Conservation (phyloP, 164 flowering plant species). For the Dillenia suffruticosa region DNA sequence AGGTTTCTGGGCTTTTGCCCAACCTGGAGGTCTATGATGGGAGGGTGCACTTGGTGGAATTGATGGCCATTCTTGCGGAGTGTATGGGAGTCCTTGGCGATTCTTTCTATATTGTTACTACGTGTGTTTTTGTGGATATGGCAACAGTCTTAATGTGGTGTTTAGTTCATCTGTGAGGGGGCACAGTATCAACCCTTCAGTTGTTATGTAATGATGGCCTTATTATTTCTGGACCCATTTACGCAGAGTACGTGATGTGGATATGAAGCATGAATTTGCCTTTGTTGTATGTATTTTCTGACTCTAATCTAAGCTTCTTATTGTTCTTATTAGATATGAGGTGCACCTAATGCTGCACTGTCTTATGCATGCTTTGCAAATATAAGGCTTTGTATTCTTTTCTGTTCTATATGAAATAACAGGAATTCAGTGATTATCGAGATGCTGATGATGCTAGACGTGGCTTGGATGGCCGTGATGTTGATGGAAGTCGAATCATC, state of each 20-base stretch:
- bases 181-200: slow-evolving; percentile 74
- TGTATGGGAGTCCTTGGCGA: slow-evolving; percentile 82
- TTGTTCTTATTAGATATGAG: slow-evolving; percentile 10
- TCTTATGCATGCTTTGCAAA: slow-evolving; percentile 10
- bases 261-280: slow-evolving; percentile 73
- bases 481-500: slow-evolving; percentile 50
- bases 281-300: slow-evolving; percentile 79
- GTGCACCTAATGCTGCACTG: neutral
- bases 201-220: slow-evolving; percentile 91
- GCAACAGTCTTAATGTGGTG: slow-evolving; percentile 60
- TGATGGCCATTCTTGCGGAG: slow-evolving; percentile 70
- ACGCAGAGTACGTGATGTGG: slow-evolving; percentile 81
- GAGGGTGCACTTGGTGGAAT: slow-evolving; percentile 72
- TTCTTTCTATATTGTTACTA: slow-evolving; percentile 79
- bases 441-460: slow-evolving; percentile 87
- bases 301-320: slow-evolving; percentile 27
- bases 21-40: slow-evolving; percentile 60
- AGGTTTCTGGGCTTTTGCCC: slow-evolving; percentile 37
- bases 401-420: slow-evolving; percentile 17
- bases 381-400: slow-evolving; percentile 19
- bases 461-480: slow-evolving; percentile 37
- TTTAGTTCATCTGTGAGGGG: slow-evolving; percentile 78
- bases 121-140: slow-evolving; percentile 82
- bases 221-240: slow-evolving; percentile 82
- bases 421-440: slow-evolving; percentile 91